Evolutionary conservation across 495 filamentous ascomycete genomes (phyloP).

Genomic region (Penicillium taxi): DNA sequence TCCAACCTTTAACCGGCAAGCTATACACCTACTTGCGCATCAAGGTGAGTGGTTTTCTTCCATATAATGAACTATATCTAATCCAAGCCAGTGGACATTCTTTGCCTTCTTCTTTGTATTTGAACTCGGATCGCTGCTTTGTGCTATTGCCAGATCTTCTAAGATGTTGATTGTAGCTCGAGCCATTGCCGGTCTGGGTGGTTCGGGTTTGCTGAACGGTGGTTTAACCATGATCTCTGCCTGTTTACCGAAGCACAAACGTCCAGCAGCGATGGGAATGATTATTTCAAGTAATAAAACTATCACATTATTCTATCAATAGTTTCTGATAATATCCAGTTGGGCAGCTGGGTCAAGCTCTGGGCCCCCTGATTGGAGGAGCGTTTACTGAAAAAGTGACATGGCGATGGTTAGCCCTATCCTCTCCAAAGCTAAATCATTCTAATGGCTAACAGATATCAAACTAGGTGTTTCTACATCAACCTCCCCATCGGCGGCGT

Average conservation of each 20-base stretch:
- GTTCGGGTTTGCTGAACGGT: too few relatives aligned
- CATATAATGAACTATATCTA: slow-evolving; percentile 17
- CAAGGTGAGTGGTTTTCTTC: slow-evolving; percentile 20
- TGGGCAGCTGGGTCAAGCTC: slow-evolving; percentile 16
- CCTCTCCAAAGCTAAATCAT: background rate
- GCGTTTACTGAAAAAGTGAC: slow-evolving; percentile 41
- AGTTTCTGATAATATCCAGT: background rate
- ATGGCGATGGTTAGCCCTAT: slow-evolving; percentile 44
- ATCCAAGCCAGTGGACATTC: too few relatives aligned
- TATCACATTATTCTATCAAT: slow-evolving; percentile 9
- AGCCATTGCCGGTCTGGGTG: too few relatives aligned
- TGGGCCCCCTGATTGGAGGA: slow-evolving; percentile 48
- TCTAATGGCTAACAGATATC: background rate
- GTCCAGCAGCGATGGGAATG: too few relatives aligned
- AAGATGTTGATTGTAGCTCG: too few relatives aligned
- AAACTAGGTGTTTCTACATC: slow-evolving; percentile 42
- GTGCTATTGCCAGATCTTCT: too few relatives aligned
- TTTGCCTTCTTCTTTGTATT: too few relatives aligned
- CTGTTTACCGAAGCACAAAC: too few relatives aligned
- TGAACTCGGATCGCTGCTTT: too few relatives aligned
- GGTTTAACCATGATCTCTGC: too few relatives aligned
- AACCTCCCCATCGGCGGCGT: slow-evolving; percentile 48
- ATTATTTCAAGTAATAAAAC: too few relatives aligned
- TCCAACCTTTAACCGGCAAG: slow-evolving; percentile 28
- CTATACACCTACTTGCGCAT: slow-evolving; percentile 23